Evolutionary conservation across 140 eudicot genomes (phyloP).

Genomic region (Ambrosia hybrid): DNA sequence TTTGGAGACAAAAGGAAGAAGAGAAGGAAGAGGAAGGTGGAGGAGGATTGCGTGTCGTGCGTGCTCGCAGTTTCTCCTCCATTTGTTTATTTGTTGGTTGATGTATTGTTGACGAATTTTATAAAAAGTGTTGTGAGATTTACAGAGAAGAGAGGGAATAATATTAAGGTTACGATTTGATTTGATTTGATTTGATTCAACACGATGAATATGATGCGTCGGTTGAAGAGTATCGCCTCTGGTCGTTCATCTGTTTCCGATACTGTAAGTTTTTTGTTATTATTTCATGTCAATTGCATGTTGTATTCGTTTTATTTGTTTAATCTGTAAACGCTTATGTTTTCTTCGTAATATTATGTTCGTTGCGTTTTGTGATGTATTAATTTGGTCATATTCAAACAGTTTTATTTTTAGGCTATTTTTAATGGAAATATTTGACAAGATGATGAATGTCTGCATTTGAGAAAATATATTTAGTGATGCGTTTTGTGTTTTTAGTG

Average conservation of each 20-base stretch:
- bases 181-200: constrained; percentile 15
- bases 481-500: background rate
- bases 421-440: background rate
- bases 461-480: too few relatives aligned
- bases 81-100: constrained; percentile 3
- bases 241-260: constrained; percentile 92
- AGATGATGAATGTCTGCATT: background rate
- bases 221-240: constrained; percentile 91
- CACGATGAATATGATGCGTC: constrained; percentile 83
- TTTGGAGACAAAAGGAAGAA: constrained; percentile 21
- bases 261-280: constrained; percentile 40
- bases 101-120: constrained; percentile 5
- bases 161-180: constrained; percentile 39
- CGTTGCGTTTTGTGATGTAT: background rate
- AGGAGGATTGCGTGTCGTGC: constrained; percentile 41
- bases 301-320: background rate
- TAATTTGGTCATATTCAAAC: constrained; percentile 14
- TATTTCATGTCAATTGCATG: background rate
- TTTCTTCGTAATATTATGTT: background rate
- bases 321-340: background rate
- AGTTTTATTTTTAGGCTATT: too few relatives aligned
- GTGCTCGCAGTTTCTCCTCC: constrained; percentile 51
- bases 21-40: constrained; percentile 28
- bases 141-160: constrained; percentile 1
- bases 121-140: constrained; percentile 23